Percentiles rank a stretch among this genome's conserved stretches.
These are phyloP conservation scores for Petrea volubilis DNA, from an alignment of 257 asterid genomes.

Conservation along the genomic window DNA sequence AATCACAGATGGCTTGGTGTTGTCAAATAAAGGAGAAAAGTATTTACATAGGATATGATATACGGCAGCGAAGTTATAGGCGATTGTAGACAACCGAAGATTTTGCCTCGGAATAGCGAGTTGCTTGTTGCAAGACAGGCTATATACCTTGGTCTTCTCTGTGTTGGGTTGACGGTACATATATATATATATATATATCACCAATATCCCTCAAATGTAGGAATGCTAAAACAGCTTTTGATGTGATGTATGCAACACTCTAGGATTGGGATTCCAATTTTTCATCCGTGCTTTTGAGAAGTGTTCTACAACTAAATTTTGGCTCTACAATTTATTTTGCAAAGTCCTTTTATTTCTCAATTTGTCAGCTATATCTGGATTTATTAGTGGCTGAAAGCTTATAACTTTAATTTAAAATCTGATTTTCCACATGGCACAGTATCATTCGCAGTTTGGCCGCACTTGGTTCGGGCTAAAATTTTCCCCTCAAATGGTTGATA, in stretches of 20 bases:
- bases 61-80: conserved; percentile 22
- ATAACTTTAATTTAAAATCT: too few relatives aligned
- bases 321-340: neutral
- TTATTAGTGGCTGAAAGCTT: too few relatives aligned
- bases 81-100: conserved; percentile 21
- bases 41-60: conserved; percentile 17
- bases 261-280: too few relatives aligned
- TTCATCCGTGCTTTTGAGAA: neutral
- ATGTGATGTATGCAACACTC: conserved; percentile 6
- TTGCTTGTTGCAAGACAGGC: conserved; percentile 24
- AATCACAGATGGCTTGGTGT: conserved; percentile 52
- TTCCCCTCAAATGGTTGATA: too few relatives aligned
- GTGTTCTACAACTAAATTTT: too few relatives aligned
- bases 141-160: conserved; percentile 2
- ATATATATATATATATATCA: neutral
- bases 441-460: too few relatives aligned
- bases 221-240: conserved; percentile 5
- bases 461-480: too few relatives aligned
- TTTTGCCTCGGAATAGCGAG: conserved; percentile 6
- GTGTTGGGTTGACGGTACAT: conserved; percentile 25
- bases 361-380: neutral
- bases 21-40: conserved; percentile 31
- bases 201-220: conserved; percentile 18
- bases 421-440: too few relatives aligned
- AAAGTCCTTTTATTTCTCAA: neutral